Conservation (phyloP, 306 rosid species). For the Delonix regia region DNA sequence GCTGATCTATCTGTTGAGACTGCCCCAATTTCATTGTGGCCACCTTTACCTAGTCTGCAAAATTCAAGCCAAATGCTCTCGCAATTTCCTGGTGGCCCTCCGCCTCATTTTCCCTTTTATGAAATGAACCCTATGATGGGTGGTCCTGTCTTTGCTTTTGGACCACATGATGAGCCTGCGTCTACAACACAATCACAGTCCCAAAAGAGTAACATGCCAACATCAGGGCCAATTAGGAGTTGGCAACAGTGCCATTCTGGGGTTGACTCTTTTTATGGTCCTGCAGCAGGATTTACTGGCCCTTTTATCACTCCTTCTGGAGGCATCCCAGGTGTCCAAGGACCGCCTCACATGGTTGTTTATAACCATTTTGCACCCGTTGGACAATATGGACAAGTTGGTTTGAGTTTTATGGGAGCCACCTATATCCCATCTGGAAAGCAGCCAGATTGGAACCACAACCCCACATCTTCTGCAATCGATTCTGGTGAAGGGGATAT, state of each 20-base stretch:
- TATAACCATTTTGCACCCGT: conserved; percentile 98
- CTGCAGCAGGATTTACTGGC: conserved; percentile 88
- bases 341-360: conserved; percentile 97
- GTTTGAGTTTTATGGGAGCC: conserved; percentile 97
- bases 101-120: conserved; percentile 86
- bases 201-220: conserved; percentile 62
- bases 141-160: conserved; percentile 87
- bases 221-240: conserved; percentile 69
- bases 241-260: conserved; percentile 98
- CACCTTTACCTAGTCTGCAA: conserved; percentile 70
- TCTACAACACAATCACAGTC: conserved; percentile 67
- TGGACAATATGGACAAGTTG: conserved; percentile 96
- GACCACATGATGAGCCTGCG: conserved; percentile 84
- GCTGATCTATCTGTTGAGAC: conserved; percentile 95
- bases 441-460: conserved; percentile 98
- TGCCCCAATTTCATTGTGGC: conserved; percentile 84
- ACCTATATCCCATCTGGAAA: conserved; percentile 93
- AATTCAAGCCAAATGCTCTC: conserved; percentile 85
- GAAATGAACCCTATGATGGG: conserved; percentile 97
- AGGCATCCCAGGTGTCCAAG: conserved; percentile 94
- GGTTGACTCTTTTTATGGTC: conserved; percentile 91
- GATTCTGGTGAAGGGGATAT: conserved; percentile 71
- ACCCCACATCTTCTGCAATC: conserved; percentile 64
- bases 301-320: conserved; percentile 89
- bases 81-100: conserved; percentile 79